Conservation (phyloP, 345 rosid species). For the Aegle marmelos region DNA sequence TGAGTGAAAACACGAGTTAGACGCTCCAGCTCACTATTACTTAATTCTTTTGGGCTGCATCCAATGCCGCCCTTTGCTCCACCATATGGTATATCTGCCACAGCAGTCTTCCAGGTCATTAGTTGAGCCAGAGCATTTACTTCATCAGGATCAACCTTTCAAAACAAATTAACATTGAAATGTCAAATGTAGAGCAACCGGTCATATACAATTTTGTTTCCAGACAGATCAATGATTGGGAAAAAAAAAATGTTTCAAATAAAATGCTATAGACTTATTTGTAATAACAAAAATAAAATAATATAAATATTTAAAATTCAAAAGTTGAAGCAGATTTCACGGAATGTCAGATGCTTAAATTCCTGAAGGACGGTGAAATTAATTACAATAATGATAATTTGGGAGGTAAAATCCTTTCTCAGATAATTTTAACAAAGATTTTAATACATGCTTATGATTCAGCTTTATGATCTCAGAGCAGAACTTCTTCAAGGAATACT, state of each 20-base stretch:
- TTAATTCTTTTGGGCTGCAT: constrained; percentile 67
- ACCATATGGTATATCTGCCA: constrained; percentile 91
- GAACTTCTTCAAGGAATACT: neutral
- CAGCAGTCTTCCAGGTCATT: constrained; percentile 99
- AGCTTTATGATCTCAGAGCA: neutral
- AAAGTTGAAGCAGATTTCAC: constrained; percentile 1
- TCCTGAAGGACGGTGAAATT: neutral
- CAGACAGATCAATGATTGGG: neutral
- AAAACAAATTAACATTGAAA: constrained; percentile 5
- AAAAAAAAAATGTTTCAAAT: neutral
- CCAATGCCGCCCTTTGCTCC: constrained; percentile 99
- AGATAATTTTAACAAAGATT: neutral
- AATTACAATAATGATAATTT: neutral
- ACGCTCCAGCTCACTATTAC: constrained; percentile 74
- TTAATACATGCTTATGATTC: neutral
- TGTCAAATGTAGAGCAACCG: neutral
- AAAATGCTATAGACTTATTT: neutral
- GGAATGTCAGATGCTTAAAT: neutral
- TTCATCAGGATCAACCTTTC: constrained; percentile 94
- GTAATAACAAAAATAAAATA: no score
- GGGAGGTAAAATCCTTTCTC: neutral
- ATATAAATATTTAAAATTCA: neutral
- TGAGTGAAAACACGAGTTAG: constrained; percentile 95
- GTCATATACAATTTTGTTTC: neutral
- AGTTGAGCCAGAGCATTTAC: constrained; percentile 95